Evolutionary conservation across 306 rosid genomes (phyloP), one percentile per base, ranked within the genome.

Genomic region (Cucumis melo): DNA sequence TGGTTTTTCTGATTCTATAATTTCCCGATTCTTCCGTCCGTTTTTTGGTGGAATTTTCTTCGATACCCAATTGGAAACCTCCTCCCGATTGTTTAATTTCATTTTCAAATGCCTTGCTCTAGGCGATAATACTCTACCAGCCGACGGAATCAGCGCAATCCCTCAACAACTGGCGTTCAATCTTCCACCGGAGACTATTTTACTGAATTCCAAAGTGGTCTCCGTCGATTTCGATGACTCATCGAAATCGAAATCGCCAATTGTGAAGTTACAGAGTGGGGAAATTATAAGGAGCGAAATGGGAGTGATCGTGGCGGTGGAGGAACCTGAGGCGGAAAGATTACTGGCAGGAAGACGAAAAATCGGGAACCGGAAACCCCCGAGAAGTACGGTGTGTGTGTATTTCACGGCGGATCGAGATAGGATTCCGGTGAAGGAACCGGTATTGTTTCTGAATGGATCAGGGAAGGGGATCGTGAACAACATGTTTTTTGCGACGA

Each of bases 41-140:
- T 91, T 94, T 76, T 94, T 94, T 57, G 97, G 95, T 3, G 92
- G 97, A 8, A 79, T 94, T 60, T 94, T 94, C 85, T 94, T 94
- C 71, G 97, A 94, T 27, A 77, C 58, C 2, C 80, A 87, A 7
- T 88, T 91, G 36, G 84, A 87, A 67, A 91, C 95, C 10, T 82
- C 95, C 14, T 94, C 97, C 8, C 84, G 93, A 21, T 51, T 91
- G 77, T 94, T 94, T 83, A 80, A 89, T 82, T 91, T 94, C 85
- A 60, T 94, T 82, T 92, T 94, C 88, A 92, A 90, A 77, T 87
- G 97, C 57, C 96, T 94, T 29, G 92, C 99, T 29, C 91, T 94
- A 50, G 97, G 97, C 9, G 88, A 94, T 36, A 94, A 91, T 36
- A 79, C 96, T n/a, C 89, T 94, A 15, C 98, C 97, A 46, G 86